phyloP scores from a whole-genome alignment of 2,329 filamentous ascomycete genomes.

The Scedosporium aurantiacum region DNA sequence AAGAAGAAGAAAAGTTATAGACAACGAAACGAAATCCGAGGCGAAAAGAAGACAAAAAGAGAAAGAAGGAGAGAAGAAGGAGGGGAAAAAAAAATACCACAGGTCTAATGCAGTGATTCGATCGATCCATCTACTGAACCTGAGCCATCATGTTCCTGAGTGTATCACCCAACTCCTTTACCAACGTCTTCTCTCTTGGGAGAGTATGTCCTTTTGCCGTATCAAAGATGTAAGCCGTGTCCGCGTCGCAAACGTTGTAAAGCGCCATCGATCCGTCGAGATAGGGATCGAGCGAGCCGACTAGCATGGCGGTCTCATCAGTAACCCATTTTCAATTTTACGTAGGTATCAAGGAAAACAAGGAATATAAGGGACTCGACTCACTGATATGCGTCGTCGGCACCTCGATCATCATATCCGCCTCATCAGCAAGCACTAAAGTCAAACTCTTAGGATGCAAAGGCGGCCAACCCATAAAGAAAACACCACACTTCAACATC shows the following conservation, averaged over 20 bases:
- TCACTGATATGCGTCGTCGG: conserved; percentile 40
- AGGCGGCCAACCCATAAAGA: conserved; percentile 44
- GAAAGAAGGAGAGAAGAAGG: background rate
- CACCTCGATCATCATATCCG: conserved; percentile 36
- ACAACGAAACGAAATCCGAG: background rate
- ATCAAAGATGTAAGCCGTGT: conserved; percentile 50
- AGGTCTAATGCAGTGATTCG: background rate
- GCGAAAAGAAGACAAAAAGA: background rate
- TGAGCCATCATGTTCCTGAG: conserved; percentile 20
- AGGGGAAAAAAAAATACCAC: background rate
- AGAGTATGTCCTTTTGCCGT: conserved; percentile 55
- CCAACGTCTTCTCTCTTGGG: conserved; percentile 38
- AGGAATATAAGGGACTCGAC: conserved; percentile 11
- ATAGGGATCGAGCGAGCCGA: conserved; percentile 48
- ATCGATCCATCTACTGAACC: conserved; percentile 4
- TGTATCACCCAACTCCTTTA: conserved; percentile 34
- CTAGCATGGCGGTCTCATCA: conserved; percentile 13
- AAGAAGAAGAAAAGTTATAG: background rate
- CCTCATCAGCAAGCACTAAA: conserved; percentile 36
- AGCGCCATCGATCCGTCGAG: conserved; percentile 49
- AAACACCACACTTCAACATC: conserved; percentile 36
- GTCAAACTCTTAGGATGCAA: conserved; percentile 26
- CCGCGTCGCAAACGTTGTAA: conserved; percentile 50
- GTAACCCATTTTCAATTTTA: background rate
- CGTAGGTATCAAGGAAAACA: background rate